Evolutionary conservation across 306 rosid species (phyloP).

Genomic region (Sechiopsis laciniata): DNA sequence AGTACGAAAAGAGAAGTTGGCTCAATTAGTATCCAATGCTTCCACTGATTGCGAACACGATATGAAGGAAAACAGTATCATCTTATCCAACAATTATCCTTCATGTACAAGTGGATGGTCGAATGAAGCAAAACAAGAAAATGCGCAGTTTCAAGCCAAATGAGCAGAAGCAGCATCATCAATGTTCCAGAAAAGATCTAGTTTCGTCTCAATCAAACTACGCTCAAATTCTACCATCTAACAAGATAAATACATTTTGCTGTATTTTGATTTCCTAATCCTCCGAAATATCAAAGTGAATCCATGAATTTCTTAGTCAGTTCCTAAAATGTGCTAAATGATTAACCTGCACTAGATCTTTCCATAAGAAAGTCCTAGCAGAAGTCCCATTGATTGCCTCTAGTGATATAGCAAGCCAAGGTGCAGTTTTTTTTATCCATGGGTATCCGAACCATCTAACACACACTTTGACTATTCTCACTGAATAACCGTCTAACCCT

Average conservation of each 20-base stretch:
- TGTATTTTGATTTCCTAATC: too few species aligned
- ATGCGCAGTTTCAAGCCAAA: conserved; percentile 6
- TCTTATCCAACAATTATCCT: neutral
- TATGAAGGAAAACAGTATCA: neutral
- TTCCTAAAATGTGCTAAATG: neutral
- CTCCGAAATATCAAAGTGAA: too few species aligned
- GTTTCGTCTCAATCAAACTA: neutral
- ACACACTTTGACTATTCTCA: too few species aligned
- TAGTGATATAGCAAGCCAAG: too few species aligned
- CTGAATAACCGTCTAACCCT: too few species aligned
- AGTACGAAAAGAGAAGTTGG: conserved; percentile 1
- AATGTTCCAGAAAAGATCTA: conserved; percentile 11
- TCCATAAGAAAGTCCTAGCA: neutral
- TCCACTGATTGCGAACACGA: conserved; percentile 6
- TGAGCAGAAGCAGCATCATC: conserved; percentile 3
- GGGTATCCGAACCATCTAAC: too few species aligned
- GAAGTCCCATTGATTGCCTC: too few species aligned
- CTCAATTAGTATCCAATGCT: neutral
- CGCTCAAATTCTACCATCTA: neutral
- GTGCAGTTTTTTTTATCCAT: too few species aligned
- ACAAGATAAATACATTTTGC: neutral
- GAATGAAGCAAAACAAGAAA: neutral
- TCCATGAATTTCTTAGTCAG: too few species aligned
- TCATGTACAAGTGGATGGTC: neutral
- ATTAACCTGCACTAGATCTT: neutral